Evolutionary conservation across 1,284 basidiomycete genomes (phyloP), one percentile per base, ranked within the genome.

Genomic region (Pseudozyma thailandica): DNA sequence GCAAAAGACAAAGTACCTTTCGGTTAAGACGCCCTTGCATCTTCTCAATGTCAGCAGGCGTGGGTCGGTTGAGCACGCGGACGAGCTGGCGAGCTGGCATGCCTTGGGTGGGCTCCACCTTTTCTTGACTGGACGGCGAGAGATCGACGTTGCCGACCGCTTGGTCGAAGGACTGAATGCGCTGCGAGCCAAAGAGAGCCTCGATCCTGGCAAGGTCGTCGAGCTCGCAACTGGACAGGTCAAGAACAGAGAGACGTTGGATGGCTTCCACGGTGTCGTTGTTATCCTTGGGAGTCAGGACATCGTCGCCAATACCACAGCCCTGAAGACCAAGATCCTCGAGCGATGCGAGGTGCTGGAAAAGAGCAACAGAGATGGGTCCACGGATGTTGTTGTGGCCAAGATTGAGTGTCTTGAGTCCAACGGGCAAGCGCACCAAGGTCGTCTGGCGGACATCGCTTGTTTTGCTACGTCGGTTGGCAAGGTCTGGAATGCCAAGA

Each of bases 171-270:
- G 56, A 38, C 33, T 62, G 61, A 16, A 69, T 70, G 33, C 65
- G 58, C 6, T 39, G 50, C 0, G 79, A 78, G 15, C 61, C 74
- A 39, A 80, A 80, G 12, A 72, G 37, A 8, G 50, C 37, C 43
- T 81, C 77, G 21, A 79, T 23, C 25, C 46, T 51, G 21, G 48
- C 25, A 9, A 81, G 70, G 28, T 75, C 62, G 26, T 78, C 69
- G 23, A 79, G 54, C 33, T 79, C 72, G 51, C 75, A 75, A n/a
- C 74, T 63, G 8, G 69, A 66, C 38, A 81, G 48, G 49, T 79
- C 77, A 21, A 81, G 63, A 13, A 63, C 53, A 2, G 35, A 45
- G 8, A 81, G 68, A 25, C 43, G 58, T 3, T 27, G 8, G 6
- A 81, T 50, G 5, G 51, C 30, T 7, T 72, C 50, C 20, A 31